Base-by-base conservation (phyloP, 768 basidiomycete genomes). In the Rhizopogon sp. region DNA sequence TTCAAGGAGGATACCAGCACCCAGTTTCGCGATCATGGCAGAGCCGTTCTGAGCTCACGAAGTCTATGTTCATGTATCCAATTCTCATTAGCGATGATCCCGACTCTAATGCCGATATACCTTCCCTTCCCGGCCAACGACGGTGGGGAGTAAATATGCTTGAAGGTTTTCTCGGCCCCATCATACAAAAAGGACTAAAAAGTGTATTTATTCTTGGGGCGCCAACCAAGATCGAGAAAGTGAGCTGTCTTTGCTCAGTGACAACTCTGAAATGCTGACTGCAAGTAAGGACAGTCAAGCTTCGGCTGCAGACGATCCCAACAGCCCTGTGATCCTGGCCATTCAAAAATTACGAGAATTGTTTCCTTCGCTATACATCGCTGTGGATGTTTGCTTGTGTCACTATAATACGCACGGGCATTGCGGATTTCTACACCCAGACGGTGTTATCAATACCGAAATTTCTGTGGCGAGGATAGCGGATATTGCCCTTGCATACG, bases 391-490 rank as follows among this genome's bases (percentile, higher is more conserved):
- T 20, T 99, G 96, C 68, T 84, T 99, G 20, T 99, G 96, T 78
- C 95, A 98, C 74, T 98, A 99, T 78, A 98, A 96, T 9, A 90
- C 91, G 44, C 95, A 98, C 63, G 96, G 96, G 0, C 96, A 99
- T 72, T 99, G 96, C 64, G 96, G 96, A 25, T 65, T 88, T 46
- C 79, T 94, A 41, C 70, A 89, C 61, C 40, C 65, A 2, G 90
- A 93, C 61, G 86, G 87, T 10, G 85, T 85, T 3, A 90, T 97
- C 70, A 76, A 90, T 69, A 84, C 84, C 35, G 76, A 73, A 6
- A 84, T 84, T 16, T 94, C 91, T 20, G 90, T 92, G 10, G 76
- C 76, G 16, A 87, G 96, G 57, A 87, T 98, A 57, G 92, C 92
- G 0, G 76, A 97, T 64, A 94, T 99, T 22, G 93, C 96, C 0